Conservation (phyloP, 140 eudicot species). For the Stevia rebaudiana region DNA sequence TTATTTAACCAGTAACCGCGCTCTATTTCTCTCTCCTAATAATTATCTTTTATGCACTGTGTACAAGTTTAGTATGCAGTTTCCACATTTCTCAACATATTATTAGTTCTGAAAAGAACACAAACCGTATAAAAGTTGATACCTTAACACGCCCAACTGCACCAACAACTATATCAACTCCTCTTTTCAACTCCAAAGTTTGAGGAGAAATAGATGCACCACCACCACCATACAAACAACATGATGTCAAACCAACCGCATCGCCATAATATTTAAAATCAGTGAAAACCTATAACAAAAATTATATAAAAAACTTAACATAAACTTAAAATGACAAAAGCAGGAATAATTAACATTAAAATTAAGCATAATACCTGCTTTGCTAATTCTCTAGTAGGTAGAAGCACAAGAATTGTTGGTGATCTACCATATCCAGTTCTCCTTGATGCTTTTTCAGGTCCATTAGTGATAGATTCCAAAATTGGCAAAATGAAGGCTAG, state of each 20-base stretch:
- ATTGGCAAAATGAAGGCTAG: constrained; percentile 88
- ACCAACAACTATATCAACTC: constrained; percentile 83
- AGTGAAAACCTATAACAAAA: constrained; percentile 43
- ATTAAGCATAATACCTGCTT: constrained; percentile 51
- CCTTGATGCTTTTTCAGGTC: constrained; percentile 48
- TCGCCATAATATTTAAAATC: constrained; percentile 79
- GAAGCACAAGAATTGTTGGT: constrained; percentile 75
- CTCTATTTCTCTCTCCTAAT: too few species aligned
- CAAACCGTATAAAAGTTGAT: constrained; percentile 6
- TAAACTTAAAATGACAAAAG: background rate
- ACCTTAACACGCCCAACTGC: constrained; percentile 97
- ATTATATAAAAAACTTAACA: background rate
- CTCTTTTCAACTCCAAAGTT: constrained; percentile 56
- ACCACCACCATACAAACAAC: constrained; percentile 83
- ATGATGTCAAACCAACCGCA: constrained; percentile 51
- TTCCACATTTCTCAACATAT: too few species aligned
- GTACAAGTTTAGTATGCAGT: too few species aligned
- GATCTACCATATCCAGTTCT: constrained; percentile 74
- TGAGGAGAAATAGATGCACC: constrained; percentile 68
- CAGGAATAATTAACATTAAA: background rate
- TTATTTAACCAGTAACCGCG: too few species aligned
- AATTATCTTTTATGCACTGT: too few species aligned
- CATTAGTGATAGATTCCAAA: constrained; percentile 73
- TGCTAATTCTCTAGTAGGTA: constrained; percentile 90
- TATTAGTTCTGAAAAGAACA: too few species aligned